Conservation (phyloP, 202 grass and related monocot species). For the Setaria viridis region DNA sequence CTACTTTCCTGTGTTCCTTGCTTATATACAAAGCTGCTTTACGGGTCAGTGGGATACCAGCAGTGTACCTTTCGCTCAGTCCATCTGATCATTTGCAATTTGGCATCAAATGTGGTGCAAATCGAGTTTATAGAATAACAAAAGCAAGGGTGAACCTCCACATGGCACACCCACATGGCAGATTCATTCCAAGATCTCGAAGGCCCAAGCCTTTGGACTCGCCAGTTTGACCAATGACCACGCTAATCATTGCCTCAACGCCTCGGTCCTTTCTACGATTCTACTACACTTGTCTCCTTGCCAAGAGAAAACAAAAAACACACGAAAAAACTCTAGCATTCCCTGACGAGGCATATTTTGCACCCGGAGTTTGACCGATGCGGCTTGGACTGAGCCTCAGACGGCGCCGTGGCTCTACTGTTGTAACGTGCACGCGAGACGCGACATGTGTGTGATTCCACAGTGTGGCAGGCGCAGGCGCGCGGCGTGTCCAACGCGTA, state of each 20-base stretch:
- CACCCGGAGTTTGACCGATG: not conserved
- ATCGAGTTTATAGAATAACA: not conserved
- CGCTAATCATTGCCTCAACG: not conserved
- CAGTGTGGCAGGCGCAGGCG: not conserved
- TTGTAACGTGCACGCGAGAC: not conserved
- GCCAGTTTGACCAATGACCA: slow-evolving; percentile 41
- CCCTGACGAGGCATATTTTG: not conserved
- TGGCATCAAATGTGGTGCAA: slow-evolving; percentile 20
- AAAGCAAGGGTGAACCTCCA: slow-evolving; percentile 2
- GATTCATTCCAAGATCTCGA: slow-evolving; percentile 7
- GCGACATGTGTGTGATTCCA: not conserved
- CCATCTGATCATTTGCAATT: not conserved
- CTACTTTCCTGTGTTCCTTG: too few species aligned
- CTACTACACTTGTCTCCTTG: not conserved
- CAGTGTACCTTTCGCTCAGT: not conserved
- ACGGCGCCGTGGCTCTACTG: not conserved
- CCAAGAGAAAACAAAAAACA: not conserved
- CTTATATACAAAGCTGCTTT: not conserved
- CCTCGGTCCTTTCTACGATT: too few species aligned
- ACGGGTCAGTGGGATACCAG: not conserved
- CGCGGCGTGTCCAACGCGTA: not conserved
- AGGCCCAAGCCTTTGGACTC: not conserved
- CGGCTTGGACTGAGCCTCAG: not conserved
- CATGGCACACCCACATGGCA: slow-evolving; percentile 19
- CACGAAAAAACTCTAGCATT: not conserved